Percentiles rank a stretch among this genome's conserved stretches.
Conservation (phyloP, 148 eudicot genomes). For the Vaccinium corymbosum region DNA sequence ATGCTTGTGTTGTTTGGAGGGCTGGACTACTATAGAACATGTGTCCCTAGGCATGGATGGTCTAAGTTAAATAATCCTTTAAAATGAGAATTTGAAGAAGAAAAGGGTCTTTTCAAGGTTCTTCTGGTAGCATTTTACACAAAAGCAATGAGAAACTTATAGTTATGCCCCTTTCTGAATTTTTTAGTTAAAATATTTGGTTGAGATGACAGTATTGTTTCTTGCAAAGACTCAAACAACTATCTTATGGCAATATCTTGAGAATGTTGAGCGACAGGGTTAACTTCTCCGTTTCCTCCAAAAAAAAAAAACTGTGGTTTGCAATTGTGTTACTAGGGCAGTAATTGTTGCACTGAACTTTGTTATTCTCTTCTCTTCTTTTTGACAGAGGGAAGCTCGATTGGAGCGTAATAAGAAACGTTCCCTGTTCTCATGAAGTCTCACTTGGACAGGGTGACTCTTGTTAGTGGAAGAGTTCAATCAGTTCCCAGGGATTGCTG, state of each 20-base stretch:
- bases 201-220: neutral
- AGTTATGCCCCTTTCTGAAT: neutral
- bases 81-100: neutral
- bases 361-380: slow-evolving; percentile 1
- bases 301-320: neutral
- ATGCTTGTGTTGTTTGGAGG: neutral
- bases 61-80: neutral
- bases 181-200: neutral
- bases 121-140: neutral
- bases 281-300: neutral
- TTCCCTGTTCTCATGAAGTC: slow-evolving; percentile 57
- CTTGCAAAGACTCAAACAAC: neutral
- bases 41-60: neutral
- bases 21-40: neutral
- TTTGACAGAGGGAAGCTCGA: slow-evolving; percentile 77
- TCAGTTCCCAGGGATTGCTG: neutral
- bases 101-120: neutral
- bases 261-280: neutral
- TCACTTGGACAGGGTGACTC: slow-evolving; percentile 13
- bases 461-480: neutral
- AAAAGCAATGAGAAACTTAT: neutral
- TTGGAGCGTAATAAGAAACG: slow-evolving; percentile 68
- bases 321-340: neutral
- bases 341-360: neutral
- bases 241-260: neutral